phyloP scores from a whole-genome alignment of 192 early-diverging fungal genomes.

The Funneliformis geosporum region DNA sequence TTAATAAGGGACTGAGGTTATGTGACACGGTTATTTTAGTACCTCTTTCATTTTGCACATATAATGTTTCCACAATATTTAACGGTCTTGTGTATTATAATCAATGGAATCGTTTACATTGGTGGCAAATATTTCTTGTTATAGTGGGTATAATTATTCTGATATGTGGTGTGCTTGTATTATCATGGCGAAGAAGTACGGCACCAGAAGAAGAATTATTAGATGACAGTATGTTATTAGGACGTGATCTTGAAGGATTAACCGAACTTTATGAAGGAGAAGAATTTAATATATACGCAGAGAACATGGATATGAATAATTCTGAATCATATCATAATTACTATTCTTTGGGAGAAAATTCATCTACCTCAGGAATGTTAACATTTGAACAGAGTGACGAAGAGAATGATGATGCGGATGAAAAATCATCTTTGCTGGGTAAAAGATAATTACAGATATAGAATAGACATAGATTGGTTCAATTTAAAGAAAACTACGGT shows the following conservation, averaged over 20 bases:
- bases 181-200: constrained; percentile 55
- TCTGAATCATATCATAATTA: background rate
- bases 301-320: background rate
- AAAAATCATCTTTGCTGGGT: constrained; percentile 5
- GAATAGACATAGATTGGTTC: constrained; percentile 2
- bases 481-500: background rate
- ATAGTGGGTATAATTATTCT: constrained; percentile 67
- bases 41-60: constrained; percentile 74
- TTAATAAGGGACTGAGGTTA: constrained; percentile 70
- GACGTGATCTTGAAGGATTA: constrained; percentile 17
- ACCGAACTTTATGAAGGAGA: constrained; percentile 20
- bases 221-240: background rate
- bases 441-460: background rate
- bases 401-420: constrained; percentile 15
- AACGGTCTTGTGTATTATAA: constrained; percentile 80
- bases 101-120: constrained; percentile 61
- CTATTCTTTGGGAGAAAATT: background rate
- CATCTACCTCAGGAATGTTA: background rate
- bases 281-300: background rate
- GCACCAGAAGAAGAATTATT: constrained; percentile 31
- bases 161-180: constrained; percentile 62
- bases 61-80: constrained; percentile 70
- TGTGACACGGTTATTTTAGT: constrained; percentile 77
- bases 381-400: constrained; percentile 8
- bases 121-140: constrained; percentile 65